Evolutionary conservation across 495 filamentous ascomycete species (phyloP).

Genomic region (Trichocladium uniseriatum): DNA sequence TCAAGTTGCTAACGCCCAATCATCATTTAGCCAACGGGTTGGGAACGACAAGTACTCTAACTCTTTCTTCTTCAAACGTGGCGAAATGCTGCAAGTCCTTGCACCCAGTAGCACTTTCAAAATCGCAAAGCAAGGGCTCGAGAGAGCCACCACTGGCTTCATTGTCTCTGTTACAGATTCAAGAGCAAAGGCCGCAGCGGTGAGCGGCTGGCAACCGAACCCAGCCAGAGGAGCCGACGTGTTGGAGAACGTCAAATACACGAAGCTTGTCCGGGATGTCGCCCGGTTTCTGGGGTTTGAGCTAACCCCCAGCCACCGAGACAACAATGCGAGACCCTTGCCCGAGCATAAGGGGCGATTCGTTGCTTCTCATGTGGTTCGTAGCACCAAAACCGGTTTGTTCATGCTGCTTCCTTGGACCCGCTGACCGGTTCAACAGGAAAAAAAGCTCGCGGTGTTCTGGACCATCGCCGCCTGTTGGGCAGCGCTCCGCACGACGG

Average conservation of each 20-base stretch:
- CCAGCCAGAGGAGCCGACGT: not conserved
- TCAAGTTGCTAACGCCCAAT: not conserved
- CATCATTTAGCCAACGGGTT: not conserved
- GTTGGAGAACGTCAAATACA: slow-evolving; percentile 4
- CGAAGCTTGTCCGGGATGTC: not conserved
- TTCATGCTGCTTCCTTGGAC: no score
- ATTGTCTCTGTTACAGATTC: not conserved
- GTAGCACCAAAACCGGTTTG: no score
- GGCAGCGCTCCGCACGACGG: slow-evolving; percentile 4
- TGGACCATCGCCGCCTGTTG: slow-evolving; percentile 5
- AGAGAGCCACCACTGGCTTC: slow-evolving; percentile 2
- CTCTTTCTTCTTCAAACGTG: not conserved
- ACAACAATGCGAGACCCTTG: not conserved
- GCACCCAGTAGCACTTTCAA: not conserved
- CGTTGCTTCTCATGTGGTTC: no score
- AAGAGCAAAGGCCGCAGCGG: not conserved
- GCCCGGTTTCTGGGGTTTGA: not conserved
- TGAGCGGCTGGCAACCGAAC: slow-evolving; percentile 9
- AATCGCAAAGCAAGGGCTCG: not conserved
- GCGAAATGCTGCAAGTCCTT: not conserved
- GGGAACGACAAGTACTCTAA: not conserved
- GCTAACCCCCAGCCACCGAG: not conserved
- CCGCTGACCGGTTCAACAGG: not conserved
- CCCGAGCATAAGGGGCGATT: slow-evolving; percentile 7
- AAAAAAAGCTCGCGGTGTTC: slow-evolving; percentile 12